These are phyloP conservation scores for thale cress (Arabidopsis thaliana) DNA, from an alignment of 345 rosid genomes.

Conservation along the genomic window TAIR10.1 NC_003076.8:134501-135000, in stretches of 20 bases:
- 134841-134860: not conserved
- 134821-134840: not conserved
- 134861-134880: not conserved
- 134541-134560: slow-evolving; percentile 73
- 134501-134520: slow-evolving; percentile 73
- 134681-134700: slow-evolving; percentile 64
- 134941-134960: not conserved
- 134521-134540: slow-evolving; percentile 72
- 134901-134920: not conserved
- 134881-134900: not conserved
- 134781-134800: slow-evolving; percentile 41
- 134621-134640: slow-evolving; percentile 67
- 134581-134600: slow-evolving; percentile 72
- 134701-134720: slow-evolving; percentile 68
- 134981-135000: not conserved
- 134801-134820: slow-evolving; percentile 30
- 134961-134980: not conserved
- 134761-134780: slow-evolving; percentile 35
- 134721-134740: slow-evolving; percentile 34
- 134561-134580: slow-evolving; percentile 77
- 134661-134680: slow-evolving; percentile 65
- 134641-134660: slow-evolving; percentile 77
- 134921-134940: not conserved
- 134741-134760: slow-evolving; percentile 31
- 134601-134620: slow-evolving; percentile 67